These are phyloP conservation scores for Dryadomyces sulphureus DNA, from an alignment of 2,329 filamentous ascomycete genomes.

Conservation along the genomic window DNA sequence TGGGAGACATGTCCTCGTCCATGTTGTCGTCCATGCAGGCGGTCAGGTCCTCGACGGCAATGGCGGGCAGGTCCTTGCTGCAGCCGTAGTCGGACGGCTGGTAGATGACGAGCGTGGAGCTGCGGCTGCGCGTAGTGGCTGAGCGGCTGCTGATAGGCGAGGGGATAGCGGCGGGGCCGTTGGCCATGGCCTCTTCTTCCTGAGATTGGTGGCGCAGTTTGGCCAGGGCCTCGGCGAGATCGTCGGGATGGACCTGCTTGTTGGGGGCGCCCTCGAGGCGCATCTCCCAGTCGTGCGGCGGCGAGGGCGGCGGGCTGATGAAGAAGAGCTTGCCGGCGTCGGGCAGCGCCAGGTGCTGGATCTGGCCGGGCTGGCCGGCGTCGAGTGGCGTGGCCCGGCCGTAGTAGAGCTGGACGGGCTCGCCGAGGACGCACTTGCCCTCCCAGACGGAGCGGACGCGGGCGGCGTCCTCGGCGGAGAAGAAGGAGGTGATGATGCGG, in stretches of 20 bases:
- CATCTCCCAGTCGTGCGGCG: constrained; percentile 56
- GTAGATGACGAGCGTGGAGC: constrained; percentile 48
- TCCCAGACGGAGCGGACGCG: constrained; percentile 59
- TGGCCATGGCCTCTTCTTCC: constrained; percentile 15
- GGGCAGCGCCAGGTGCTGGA: constrained; percentile 49
- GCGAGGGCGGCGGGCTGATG: constrained; percentile 54
- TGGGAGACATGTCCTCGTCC: constrained; percentile 29
- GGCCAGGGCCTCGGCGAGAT: constrained; percentile 50
- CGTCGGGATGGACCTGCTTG: constrained; percentile 54
- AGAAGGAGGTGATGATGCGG: constrained; percentile 69
- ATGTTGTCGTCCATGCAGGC: constrained; percentile 54
- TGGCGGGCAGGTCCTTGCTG: neutral
- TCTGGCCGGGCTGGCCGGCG: constrained; percentile 18
- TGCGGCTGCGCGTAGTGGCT: constrained; percentile 34
- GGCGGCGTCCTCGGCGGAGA: constrained; percentile 52
- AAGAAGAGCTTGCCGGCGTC: constrained; percentile 60
- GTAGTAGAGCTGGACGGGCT: constrained; percentile 54
- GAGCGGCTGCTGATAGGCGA: constrained; percentile 13
- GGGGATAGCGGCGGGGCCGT: constrained; percentile 16
- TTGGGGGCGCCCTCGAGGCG: constrained; percentile 55
- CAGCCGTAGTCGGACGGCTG: constrained; percentile 35
- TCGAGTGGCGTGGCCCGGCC: constrained; percentile 46
- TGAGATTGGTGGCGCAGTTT: constrained; percentile 35
- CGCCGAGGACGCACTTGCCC: constrained; percentile 57
- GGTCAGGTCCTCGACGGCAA: constrained; percentile 33